Conservation (phyloP, 768 basidiomycete genomes). For the Mycena venus region DNA sequence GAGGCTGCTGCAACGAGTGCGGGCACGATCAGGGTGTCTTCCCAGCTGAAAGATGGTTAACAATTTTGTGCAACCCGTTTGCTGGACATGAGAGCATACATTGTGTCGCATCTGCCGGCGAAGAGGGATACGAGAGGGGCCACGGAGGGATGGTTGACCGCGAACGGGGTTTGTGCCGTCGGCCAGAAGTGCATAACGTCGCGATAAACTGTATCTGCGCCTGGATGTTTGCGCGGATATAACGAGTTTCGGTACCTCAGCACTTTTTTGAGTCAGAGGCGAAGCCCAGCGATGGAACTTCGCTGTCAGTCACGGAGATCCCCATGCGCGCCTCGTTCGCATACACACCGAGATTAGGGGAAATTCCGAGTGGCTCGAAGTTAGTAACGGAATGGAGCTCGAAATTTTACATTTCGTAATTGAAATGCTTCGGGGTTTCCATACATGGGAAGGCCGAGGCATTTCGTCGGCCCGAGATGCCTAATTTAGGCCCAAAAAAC, state of each 20-base stretch:
- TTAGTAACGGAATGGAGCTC: too few species aligned
- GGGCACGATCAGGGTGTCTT: conserved; percentile 50
- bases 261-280: too few species aligned
- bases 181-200: conserved; percentile 16
- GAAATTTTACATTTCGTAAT: too few species aligned
- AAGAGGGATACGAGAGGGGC: conserved; percentile 13
- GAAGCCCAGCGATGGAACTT: too few species aligned
- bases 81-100: background rate
- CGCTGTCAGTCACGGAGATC: too few species aligned
- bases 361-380: too few species aligned
- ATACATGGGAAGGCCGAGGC: too few species aligned
- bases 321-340: too few species aligned
- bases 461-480: too few species aligned
- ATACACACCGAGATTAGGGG: too few species aligned
- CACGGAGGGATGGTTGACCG: conserved; percentile 10
- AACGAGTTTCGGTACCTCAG: background rate
- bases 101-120: background rate
- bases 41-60: conserved; percentile 10
- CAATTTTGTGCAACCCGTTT: conserved; percentile 1
- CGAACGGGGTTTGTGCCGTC: conserved; percentile 25
- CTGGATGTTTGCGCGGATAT: background rate
- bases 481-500: too few species aligned
- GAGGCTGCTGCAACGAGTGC: conserved; percentile 52
- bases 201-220: background rate
- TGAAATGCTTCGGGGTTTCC: too few species aligned